phyloP scores from a whole-genome alignment of 768 basidiomycete genomes.

The Filobasidium wieringae region DNA sequence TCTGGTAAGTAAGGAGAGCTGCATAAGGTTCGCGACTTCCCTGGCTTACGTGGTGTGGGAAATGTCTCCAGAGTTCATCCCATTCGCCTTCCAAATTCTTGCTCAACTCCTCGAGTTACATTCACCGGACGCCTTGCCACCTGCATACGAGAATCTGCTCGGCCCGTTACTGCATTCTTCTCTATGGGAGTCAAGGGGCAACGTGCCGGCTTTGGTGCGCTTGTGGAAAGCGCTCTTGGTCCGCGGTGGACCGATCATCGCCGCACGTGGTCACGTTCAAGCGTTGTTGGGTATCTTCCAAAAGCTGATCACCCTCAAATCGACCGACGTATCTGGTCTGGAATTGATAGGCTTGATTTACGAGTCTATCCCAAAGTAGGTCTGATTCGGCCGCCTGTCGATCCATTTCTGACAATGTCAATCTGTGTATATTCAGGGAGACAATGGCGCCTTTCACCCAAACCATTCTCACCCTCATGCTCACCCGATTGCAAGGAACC shows the following conservation, averaged over 20 bases:
- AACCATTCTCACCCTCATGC: slow-evolving; percentile 55
- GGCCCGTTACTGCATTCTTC: slow-evolving; percentile 72
- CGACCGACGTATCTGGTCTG: slow-evolving; percentile 81
- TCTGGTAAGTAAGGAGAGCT: slow-evolving; percentile 51
- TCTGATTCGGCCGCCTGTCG: slow-evolving; percentile 14
- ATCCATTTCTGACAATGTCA: neutral
- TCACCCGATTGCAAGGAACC: slow-evolving; percentile 73
- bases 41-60: neutral
- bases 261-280: slow-evolving; percentile 57
- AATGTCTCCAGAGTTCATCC: slow-evolving; percentile 65
- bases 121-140: slow-evolving; percentile 48
- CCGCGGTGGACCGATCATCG: slow-evolving; percentile 58
- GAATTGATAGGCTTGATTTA: slow-evolving; percentile 73
- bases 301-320: slow-evolving; percentile 69
- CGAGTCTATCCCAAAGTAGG: slow-evolving; percentile 62
- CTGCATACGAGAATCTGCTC: slow-evolving; percentile 64
- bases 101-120: slow-evolving; percentile 90
- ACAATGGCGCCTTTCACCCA: slow-evolving; percentile 63
- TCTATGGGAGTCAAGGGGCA: slow-evolving; percentile 87
- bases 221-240: slow-evolving; percentile 71
- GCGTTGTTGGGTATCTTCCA: slow-evolving; percentile 84
- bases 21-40: neutral
- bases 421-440: slow-evolving; percentile 41
- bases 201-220: slow-evolving; percentile 82
- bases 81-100: slow-evolving; percentile 92